A percentile compares a stretch with the other conserved stretches of the same genome.
Evolutionary conservation across 169 alveolate species (phyloP).

Genomic region (Perkinsus marinus): DNA sequence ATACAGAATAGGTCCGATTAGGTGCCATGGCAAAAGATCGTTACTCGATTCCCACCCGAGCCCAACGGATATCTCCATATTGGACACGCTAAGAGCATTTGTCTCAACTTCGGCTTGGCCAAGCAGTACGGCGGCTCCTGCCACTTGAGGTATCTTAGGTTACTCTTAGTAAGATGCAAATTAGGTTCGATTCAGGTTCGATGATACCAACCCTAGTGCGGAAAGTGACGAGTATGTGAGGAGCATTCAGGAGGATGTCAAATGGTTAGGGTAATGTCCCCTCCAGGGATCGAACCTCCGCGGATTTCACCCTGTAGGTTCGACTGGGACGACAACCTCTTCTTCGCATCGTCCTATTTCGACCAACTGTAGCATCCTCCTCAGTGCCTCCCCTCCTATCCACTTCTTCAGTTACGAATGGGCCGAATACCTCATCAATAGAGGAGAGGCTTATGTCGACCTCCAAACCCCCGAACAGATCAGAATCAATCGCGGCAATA

Average conservation of each 20-base stretch:
- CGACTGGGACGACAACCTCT: constrained; percentile 80
- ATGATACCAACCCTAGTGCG: constrained; percentile 97
- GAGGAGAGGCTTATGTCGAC: constrained; percentile 94
- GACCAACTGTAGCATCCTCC: constrained; percentile 55
- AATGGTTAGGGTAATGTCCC: constrained; percentile 83
- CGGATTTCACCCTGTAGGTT: neutral
- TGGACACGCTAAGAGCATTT: constrained; percentile 98
- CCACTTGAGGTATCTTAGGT: constrained; percentile 61
- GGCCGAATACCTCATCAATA: constrained; percentile 84
- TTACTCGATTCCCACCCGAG: constrained; percentile 99
- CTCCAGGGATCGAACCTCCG: neutral
- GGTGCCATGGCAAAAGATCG: constrained; percentile 25
- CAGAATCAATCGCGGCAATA: constrained; percentile 66
- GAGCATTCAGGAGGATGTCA: constrained; percentile 69
- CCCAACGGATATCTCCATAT: constrained; percentile 99
- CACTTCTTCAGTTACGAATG: constrained; percentile 47
- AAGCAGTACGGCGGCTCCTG: constrained; percentile 76
- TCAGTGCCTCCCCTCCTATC: neutral
- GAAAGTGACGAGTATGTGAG: constrained; percentile 88
- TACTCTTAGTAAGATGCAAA: neutral
- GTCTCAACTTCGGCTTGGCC: constrained; percentile 89
- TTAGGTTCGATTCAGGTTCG: constrained; percentile 42
- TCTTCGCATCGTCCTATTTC: constrained; percentile 93
- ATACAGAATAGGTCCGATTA: neutral
- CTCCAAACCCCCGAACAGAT: constrained; percentile 82